Evolutionary conservation across 768 basidiomycete genomes (phyloP), one percentile per base, ranked within the genome.

Genomic region (Phylloporus scabripes): DNA sequence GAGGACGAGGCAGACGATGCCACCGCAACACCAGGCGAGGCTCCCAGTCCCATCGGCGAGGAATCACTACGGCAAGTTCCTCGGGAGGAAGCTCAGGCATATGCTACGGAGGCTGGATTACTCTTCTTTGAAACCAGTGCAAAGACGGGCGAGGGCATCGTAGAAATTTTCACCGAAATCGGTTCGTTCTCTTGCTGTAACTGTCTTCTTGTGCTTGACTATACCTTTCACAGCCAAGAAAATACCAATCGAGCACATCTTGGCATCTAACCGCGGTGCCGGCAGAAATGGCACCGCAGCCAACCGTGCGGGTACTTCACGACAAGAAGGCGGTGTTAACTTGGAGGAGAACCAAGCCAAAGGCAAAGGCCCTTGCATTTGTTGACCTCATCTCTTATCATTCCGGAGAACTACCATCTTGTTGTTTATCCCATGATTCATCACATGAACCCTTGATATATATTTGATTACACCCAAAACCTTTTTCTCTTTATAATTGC

Each of bases 121-220:
- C 72, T 99, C 36, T 98, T 98, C 77, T 96, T 95, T 59, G 96
- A 99, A 75, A 96, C 94, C 32, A 90, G 87, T 61, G 96, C 96
- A 21, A 99, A 98, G 81, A 92, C 91, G 5, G 93, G 94, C 15
- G 88, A 94, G 61, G 93, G 92, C 33, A 81, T 98, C 48, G 87
- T 92, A 21, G 96, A 98, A 62, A 82, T 98, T 26, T 99, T 99
- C 68, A 98, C 94, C 10, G 94, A 97, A 70, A 98, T 99, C 61
- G 95, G 94, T 97, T 46, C 48, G 80, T 68, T 12, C 18, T 4
- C 36, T 49, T 48, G 17, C 42, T 15, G 43, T 15, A 5, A 39
- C 10, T 29, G 24, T 18, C 5, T 17, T 6, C 23, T 42, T 26
- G 21, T 24, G 5, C 31, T 42, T 15, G 4, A 50, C 45, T 28